These are phyloP conservation scores for Dactylella cylindrospora DNA, from an alignment of 2,329 filamentous ascomycete species.

Conservation along the genomic window DNA sequence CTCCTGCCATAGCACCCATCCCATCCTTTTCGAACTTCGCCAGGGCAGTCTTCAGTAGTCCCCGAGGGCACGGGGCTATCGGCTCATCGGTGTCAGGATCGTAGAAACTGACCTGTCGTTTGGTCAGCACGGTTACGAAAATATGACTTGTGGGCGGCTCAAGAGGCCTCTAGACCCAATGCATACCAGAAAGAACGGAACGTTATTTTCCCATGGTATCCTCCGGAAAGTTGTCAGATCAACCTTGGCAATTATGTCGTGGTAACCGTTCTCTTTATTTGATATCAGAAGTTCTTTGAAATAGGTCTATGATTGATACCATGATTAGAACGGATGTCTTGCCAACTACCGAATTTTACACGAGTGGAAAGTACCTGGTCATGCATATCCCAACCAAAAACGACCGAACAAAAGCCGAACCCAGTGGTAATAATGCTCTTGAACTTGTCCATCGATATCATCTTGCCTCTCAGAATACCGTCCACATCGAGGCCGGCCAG, in stretches of 20 bases:
- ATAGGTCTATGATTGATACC: constrained; percentile 62
- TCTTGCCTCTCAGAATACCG: constrained; percentile 78
- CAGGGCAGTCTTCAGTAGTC: constrained; percentile 68
- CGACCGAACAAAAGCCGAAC: constrained; percentile 91
- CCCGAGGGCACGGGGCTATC: constrained; percentile 76
- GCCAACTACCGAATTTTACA: background rate
- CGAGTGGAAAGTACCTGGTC: constrained; percentile 61
- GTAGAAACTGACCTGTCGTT: constrained; percentile 65
- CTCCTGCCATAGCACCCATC: constrained; percentile 85
- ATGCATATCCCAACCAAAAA: constrained; percentile 98
- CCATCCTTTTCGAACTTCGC: constrained; percentile 68
- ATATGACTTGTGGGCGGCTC: background rate
- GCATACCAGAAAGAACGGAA: constrained; percentile 48
- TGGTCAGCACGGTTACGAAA: background rate
- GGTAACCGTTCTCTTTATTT: constrained; percentile 87
- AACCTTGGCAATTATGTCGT: constrained; percentile 78
- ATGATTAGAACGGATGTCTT: background rate
- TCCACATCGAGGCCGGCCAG: constrained; percentile 85
- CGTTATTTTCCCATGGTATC: constrained; percentile 75
- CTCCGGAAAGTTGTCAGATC: constrained; percentile 76
- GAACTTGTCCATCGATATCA: constrained; percentile 92
- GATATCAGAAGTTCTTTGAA: constrained; percentile 80
- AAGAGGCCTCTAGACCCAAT: background rate
- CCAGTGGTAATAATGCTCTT: constrained; percentile 75
- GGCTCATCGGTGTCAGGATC: constrained; percentile 75